Conservation (phyloP, 768 basidiomycete species). For the Serendipita vermifera region DNA sequence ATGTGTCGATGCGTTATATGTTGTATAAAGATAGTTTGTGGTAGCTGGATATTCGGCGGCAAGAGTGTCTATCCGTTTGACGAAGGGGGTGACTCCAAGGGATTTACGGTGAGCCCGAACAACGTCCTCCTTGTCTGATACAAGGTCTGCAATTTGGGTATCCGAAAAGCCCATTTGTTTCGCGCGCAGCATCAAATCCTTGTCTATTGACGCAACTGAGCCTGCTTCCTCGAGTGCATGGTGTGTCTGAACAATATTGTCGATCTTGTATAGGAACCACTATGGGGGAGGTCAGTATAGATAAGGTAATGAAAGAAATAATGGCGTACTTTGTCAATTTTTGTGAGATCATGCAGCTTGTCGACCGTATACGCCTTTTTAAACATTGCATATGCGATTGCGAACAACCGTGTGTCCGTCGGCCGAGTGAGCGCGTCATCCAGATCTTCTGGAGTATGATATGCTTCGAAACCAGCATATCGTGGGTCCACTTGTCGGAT, state of each 20-base stretch:
- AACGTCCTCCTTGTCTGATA: slow-evolving; percentile 55
- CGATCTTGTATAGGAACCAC: slow-evolving; percentile 99
- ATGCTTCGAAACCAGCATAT: slow-evolving; percentile 95
- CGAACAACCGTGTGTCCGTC: slow-evolving; percentile 93
- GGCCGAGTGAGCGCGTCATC: slow-evolving; percentile 67
- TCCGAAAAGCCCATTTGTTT: slow-evolving; percentile 97
- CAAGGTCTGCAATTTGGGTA: slow-evolving; percentile 73
- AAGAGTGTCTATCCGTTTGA: slow-evolving; percentile 97
- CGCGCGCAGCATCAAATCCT: slow-evolving; percentile 69
- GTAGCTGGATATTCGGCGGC: slow-evolving; percentile 98
- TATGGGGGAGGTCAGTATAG: slow-evolving; percentile 20
- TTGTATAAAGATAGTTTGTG: slow-evolving; percentile 99
- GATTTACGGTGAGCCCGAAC: slow-evolving; percentile 82
- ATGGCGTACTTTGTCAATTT: slow-evolving; percentile 78
- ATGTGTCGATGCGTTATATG: slow-evolving; percentile 92
- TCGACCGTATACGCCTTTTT: slow-evolving; percentile 85
- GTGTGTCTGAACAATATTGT: slow-evolving; percentile 91
- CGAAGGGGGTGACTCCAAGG: slow-evolving; percentile 83
- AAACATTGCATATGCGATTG: slow-evolving; percentile 96
- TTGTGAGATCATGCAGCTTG: slow-evolving; percentile 80
- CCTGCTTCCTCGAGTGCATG: slow-evolving; percentile 56
- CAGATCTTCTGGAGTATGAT: slow-evolving; percentile 74
- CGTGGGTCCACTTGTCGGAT: slow-evolving; percentile 95
- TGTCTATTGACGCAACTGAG: slow-evolving; percentile 53
- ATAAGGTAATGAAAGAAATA: not conserved